A percentile compares a stretch with the other conserved stretches of the same genome.
These are phyloP conservation scores for Adiantum capillusveneris DNA, from an alignment of 75 land plant genomes.

Conservation along the genomic window DNA sequence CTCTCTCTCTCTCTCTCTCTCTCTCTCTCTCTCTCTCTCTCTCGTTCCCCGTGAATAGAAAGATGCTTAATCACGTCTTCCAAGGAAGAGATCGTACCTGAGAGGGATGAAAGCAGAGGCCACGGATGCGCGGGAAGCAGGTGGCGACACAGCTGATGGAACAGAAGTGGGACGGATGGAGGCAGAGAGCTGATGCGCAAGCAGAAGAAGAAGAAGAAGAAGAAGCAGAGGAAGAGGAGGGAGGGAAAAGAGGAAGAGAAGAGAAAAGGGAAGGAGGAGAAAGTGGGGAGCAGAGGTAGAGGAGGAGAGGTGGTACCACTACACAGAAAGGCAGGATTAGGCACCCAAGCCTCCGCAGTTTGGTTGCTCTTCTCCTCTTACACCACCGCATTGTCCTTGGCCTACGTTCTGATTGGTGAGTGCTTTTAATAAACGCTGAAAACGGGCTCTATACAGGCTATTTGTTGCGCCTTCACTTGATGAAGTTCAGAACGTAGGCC, in stretches of 20 bases:
- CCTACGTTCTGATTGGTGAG: no score
- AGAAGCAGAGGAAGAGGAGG: background rate
- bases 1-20: background rate
- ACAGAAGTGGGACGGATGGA: background rate
- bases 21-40: no score
- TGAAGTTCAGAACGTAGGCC: no score
- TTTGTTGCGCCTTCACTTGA: no score
- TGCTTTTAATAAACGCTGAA: no score
- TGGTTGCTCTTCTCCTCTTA: no score
- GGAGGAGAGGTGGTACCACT: no score
- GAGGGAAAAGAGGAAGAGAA: background rate
- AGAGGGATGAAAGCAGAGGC: background rate
- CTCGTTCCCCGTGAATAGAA: background rate
- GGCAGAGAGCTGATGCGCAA: background rate
- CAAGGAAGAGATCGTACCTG: background rate
- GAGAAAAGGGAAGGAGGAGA: slow-evolving; percentile 1
- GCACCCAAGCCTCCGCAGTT: no score
- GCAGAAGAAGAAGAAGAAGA: background rate
- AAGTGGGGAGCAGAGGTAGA: no score
- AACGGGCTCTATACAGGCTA: no score
- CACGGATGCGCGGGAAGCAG: background rate
- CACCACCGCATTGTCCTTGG: no score
- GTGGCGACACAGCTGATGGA: background rate
- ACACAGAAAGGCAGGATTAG: no score
- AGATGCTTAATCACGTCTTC: background rate